Conservation (phyloP, 257 asterid species). For the Salvia hispanica region DNA sequence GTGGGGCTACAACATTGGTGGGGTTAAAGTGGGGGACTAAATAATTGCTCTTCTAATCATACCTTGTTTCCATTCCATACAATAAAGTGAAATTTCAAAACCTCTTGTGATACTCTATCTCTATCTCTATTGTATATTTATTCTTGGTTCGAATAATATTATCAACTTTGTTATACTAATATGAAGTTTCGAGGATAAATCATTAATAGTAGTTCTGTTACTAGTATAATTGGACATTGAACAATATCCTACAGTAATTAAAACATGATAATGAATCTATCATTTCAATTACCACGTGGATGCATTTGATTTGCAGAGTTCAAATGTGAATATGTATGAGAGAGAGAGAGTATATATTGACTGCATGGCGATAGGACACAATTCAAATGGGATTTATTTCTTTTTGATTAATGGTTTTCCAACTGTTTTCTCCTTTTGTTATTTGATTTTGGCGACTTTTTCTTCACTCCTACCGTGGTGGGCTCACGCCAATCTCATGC, state of each 20-base stretch:
- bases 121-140: too few species aligned
- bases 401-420: conserved; percentile 33
- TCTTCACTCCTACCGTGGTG: conserved; percentile 45
- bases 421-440: conserved; percentile 43
- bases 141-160: not conserved
- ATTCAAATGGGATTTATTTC: conserved; percentile 56
- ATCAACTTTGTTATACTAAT: not conserved
- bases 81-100: conserved; percentile 33
- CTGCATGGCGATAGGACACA: conserved; percentile 45
- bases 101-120: not conserved
- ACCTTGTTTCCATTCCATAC: conserved; percentile 45
- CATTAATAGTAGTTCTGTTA: too few species aligned
- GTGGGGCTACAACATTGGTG: conserved; percentile 15
- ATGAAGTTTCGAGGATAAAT: too few species aligned
- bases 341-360: not conserved
- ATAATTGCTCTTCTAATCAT: conserved; percentile 59
- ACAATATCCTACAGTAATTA: not conserved
- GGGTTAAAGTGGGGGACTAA: conserved; percentile 60
- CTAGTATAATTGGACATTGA: not conserved
- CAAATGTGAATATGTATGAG: not conserved
- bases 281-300: not conserved
- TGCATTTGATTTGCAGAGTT: conserved; percentile 2
- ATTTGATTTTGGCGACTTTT: conserved; percentile 43
- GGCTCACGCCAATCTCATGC: conserved; percentile 44
- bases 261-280: not conserved